Percentiles rank a stretch among this genome's conserved stretches.
Conservation (phyloP, 306 rosid genomes). For the Purshia tridentata region DNA sequence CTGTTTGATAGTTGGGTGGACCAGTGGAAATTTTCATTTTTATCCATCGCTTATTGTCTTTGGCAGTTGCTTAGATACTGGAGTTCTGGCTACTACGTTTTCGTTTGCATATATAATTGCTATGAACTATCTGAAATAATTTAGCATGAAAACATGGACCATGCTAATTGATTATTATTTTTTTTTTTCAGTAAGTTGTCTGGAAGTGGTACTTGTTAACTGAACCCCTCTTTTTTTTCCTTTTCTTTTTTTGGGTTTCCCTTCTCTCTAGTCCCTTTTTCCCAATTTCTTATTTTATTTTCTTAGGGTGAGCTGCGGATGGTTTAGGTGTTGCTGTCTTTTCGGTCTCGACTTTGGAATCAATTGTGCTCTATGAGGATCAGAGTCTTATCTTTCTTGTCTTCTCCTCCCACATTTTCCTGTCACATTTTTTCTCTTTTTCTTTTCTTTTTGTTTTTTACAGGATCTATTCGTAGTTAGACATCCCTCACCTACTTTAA, state of each 20-base stretch:
- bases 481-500: neutral
- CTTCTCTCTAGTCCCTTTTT: neutral
- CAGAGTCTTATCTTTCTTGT: neutral
- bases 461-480: neutral
- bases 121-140: neutral
- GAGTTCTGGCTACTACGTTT: neutral
- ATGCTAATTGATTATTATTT: too few relatives aligned
- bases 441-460: neutral
- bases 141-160: slow-evolving; percentile 3
- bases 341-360: neutral
- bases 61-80: neutral
- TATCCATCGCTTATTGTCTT: neutral
- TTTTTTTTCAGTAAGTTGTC: neutral
- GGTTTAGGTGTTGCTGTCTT: slow-evolving; percentile 3
- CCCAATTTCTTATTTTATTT: neutral
- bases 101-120: neutral
- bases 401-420: neutral
- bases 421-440: neutral
- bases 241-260: neutral
- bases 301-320: slow-evolving; percentile 19
- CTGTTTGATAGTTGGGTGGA: slow-evolving; percentile 3
- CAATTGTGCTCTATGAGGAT: neutral
- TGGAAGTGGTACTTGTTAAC: neutral
- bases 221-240: neutral
- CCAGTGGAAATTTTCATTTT: neutral